These are phyloP conservation scores for Trichoderma reesei DNA, from an alignment of 495 filamentous ascomycete species.

Conservation along the genomic window DNA sequence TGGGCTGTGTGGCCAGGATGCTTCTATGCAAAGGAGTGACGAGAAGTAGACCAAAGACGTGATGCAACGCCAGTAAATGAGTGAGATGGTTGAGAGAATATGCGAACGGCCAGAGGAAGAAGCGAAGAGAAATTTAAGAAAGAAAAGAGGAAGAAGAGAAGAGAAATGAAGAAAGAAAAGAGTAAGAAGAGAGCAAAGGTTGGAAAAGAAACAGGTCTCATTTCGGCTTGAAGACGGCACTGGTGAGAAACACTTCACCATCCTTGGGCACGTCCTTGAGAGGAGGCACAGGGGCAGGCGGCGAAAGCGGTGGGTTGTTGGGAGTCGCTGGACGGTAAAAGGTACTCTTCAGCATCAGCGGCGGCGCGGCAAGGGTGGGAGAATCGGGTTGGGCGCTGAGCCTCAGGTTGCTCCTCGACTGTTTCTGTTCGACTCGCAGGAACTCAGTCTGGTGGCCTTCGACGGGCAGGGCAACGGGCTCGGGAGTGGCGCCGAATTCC, in stretches of 20 bases:
- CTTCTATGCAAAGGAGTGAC: background rate
- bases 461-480: background rate
- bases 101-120: no score
- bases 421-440: background rate
- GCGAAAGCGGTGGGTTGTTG: background rate
- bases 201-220: no score
- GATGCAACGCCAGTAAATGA: background rate
- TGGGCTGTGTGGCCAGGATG: background rate
- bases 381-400: background rate
- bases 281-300: background rate
- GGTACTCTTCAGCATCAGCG: background rate
- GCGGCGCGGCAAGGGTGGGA: background rate
- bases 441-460: background rate
- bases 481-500: background rate
- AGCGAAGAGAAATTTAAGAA: no score
- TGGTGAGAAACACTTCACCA: conserved; percentile 32
- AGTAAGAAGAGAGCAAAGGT: no score
- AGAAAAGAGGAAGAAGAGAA: background rate
- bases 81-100: no score
- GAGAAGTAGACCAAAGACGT: background rate
- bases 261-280: conserved; percentile 6
- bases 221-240: conserved; percentile 33
- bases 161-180: background rate
- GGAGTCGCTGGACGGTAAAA: background rate
- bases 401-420: background rate